A percentile compares a stretch with the other conserved stretches of the same genome.
phyloP scores from a whole-genome alignment of 129 eudicot genomes.

The Sambucus nigra region DNA sequence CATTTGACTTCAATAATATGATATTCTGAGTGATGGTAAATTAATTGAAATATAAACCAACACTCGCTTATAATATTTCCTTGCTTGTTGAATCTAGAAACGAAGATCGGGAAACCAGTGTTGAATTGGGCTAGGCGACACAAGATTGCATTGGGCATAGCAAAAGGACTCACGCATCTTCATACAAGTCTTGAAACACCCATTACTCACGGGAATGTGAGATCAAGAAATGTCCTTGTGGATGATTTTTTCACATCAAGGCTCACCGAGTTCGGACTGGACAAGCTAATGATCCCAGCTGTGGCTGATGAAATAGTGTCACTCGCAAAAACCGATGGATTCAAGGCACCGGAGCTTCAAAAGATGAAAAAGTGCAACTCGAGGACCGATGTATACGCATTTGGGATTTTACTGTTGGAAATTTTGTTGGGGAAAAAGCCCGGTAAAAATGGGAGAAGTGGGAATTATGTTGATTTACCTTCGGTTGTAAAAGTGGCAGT shows the following conservation, averaged over 20 bases:
- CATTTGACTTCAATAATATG: background rate
- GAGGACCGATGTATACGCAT: slow-evolving; percentile 79
- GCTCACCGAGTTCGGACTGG: slow-evolving; percentile 84
- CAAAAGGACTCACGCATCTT: slow-evolving; percentile 85
- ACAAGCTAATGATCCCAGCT: slow-evolving; percentile 80
- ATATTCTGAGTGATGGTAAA: background rate
- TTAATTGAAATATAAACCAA: background rate
- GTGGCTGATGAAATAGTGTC: slow-evolving; percentile 87
- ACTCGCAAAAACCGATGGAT: slow-evolving; percentile 75
- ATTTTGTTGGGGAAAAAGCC: slow-evolving; percentile 82
- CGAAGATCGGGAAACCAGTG: slow-evolving; percentile 70
- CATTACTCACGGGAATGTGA: slow-evolving; percentile 77
- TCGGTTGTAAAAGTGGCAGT: slow-evolving; percentile 91
- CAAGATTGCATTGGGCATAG: slow-evolving; percentile 88
- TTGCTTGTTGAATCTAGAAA: slow-evolving; percentile 35
- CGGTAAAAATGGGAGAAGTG: slow-evolving; percentile 45
- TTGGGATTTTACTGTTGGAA: slow-evolving; percentile 76
- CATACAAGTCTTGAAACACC: slow-evolving; percentile 74
- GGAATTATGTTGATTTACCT: slow-evolving; percentile 60
- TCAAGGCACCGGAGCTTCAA: slow-evolving; percentile 94
- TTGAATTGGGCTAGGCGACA: slow-evolving; percentile 90
- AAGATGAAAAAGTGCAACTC: slow-evolving; percentile 81
- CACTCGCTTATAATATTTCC: background rate
- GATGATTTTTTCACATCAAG: slow-evolving; percentile 88
- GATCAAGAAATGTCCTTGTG: slow-evolving; percentile 76